A percentile compares a stretch with the other conserved stretches of the same genome.
Conservation (phyloP, 306 rosid species). For the Castanea mollissima region DNA sequence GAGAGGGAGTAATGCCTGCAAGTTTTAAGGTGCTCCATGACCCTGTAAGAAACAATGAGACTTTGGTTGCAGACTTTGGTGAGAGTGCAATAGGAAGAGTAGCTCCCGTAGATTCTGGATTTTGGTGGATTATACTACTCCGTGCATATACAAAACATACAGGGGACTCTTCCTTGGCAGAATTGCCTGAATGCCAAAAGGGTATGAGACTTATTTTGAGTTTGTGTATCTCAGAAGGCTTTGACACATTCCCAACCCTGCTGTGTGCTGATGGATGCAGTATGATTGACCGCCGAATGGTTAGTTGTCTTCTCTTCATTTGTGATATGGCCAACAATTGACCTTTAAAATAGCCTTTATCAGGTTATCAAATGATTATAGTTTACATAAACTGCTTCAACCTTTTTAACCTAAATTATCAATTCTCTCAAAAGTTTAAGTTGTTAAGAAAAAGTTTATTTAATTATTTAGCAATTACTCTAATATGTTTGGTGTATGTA, state of each 20-base stretch:
- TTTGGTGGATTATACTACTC: constrained; percentile 39
- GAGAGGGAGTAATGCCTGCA: constrained; percentile 40
- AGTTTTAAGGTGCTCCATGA: constrained; percentile 39
- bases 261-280: constrained; percentile 37
- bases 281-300: constrained; percentile 43
- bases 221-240: constrained; percentile 37
- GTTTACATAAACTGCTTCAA: neutral
- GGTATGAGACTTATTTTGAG: constrained; percentile 34
- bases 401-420: too few relatives aligned
- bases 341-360: neutral
- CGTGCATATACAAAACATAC: constrained; percentile 44
- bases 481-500: too few relatives aligned
- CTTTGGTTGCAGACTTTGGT: constrained; percentile 31
- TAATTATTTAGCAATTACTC: too few relatives aligned
- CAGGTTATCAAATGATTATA: neutral
- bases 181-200: constrained; percentile 38
- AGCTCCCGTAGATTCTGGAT: constrained; percentile 42
- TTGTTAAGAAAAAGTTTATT: too few relatives aligned
- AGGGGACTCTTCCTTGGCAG: constrained; percentile 31
- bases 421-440: too few relatives aligned
- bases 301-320: neutral
- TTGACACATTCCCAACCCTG: constrained; percentile 39
- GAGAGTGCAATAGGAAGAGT: constrained; percentile 43
- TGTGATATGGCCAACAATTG: neutral
- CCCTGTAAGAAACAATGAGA: constrained; percentile 19